phyloP scores from a whole-genome alignment of 345 rosid genomes.

The Schrenkiella parvula region DNA sequence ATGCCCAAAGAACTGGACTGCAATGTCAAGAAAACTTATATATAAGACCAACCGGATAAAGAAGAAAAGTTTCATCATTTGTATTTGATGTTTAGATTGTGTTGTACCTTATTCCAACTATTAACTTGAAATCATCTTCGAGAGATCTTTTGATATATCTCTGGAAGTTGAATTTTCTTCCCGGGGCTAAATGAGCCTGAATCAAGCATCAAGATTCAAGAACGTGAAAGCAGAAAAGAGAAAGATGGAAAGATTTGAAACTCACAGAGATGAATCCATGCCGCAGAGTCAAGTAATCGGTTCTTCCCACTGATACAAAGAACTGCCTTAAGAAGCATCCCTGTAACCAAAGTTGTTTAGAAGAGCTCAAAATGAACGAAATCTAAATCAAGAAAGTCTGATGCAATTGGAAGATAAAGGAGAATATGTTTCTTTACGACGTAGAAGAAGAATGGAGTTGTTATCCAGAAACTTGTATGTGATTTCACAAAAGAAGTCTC shows the following conservation, averaged over 20 bases:
- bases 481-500: slow-evolving; percentile 84
- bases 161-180: slow-evolving; percentile 82
- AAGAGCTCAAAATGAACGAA: neutral
- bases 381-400: neutral
- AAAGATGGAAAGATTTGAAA: neutral
- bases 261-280: slow-evolving; percentile 84
- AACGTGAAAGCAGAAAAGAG: neutral
- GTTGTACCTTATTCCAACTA: slow-evolving; percentile 78
- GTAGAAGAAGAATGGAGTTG: slow-evolving; percentile 69
- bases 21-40: neutral
- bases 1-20: slow-evolving; percentile 89
- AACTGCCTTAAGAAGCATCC: slow-evolving; percentile 87
- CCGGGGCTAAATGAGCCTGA: slow-evolving; percentile 85
- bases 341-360: slow-evolving; percentile 33
- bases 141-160: slow-evolving; percentile 79
- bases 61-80: neutral
- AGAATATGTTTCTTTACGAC: slow-evolving; percentile 44
- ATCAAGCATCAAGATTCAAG: neutral
- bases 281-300: slow-evolving; percentile 81
- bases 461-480: slow-evolving; percentile 81
- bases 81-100: neutral
- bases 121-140: slow-evolving; percentile 82
- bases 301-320: slow-evolving; percentile 64
- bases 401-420: neutral
- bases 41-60: neutral